phyloP scores from a whole-genome alignment of 148 eudicot species.

The Amaranthus cruentus region DNA sequence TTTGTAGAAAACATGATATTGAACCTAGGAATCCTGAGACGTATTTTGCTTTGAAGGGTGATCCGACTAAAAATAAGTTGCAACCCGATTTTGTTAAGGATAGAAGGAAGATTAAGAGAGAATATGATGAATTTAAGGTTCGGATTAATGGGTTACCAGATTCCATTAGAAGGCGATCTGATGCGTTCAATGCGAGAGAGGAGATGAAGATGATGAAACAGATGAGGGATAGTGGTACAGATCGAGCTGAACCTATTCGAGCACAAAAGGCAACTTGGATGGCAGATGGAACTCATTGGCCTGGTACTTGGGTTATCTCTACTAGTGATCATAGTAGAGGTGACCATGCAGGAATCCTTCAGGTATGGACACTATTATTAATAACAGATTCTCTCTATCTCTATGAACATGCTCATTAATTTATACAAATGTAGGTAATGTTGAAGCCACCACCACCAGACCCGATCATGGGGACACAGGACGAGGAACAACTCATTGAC shows the following conservation, averaged over 20 bases:
- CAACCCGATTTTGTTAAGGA: conserved; percentile 81
- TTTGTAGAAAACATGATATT: conserved; percentile 76
- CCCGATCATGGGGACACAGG: conserved; percentile 45
- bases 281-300: conserved; percentile 96
- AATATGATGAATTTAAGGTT: conserved; percentile 86
- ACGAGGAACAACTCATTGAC: conserved; percentile 45
- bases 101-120: conserved; percentile 78
- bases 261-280: conserved; percentile 85
- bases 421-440: conserved; percentile 54
- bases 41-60: conserved; percentile 65
- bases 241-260: conserved; percentile 52
- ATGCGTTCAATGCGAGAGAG: conserved; percentile 91
- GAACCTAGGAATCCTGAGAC: conserved; percentile 86
- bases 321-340: conserved; percentile 69
- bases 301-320: conserved; percentile 39
- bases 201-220: conserved; percentile 81
- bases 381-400: background rate
- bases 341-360: conserved; percentile 87
- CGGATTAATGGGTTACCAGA: conserved; percentile 79
- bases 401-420: background rate
- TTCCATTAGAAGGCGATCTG: conserved; percentile 80
- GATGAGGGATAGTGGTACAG: conserved; percentile 60
- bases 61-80: conserved; percentile 75
- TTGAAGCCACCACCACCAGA: conserved; percentile 75
- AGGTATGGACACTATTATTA: conserved; percentile 24